Conservation (phyloP, 106 monocot genomes). For the Alisma plantagoaquatica region DNA sequence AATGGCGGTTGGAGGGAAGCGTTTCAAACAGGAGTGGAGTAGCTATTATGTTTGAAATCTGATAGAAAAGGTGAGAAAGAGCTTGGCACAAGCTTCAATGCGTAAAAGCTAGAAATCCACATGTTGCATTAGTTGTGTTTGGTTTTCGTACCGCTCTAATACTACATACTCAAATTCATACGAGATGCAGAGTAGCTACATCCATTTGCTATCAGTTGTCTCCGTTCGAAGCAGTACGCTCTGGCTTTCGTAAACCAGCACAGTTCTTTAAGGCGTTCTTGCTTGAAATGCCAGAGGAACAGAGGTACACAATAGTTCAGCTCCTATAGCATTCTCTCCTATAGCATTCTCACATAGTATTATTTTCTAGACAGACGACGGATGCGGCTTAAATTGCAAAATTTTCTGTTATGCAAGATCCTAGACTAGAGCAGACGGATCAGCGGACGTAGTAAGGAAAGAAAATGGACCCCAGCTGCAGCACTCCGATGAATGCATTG, state of each 20-base stretch:
- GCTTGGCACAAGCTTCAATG: too few species aligned
- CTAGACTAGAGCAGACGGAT: constrained; percentile 24
- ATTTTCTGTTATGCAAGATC: constrained; percentile 24
- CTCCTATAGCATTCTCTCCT: constrained; percentile 9
- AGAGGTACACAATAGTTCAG: not conserved
- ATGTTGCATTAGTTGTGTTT: not conserved
- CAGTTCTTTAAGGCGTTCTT: too few species aligned
- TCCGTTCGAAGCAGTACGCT: too few species aligned
- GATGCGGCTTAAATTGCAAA: not conserved
- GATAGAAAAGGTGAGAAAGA: not conserved
- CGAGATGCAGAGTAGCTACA: not conserved
- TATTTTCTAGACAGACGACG: not conserved
- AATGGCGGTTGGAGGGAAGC: constrained; percentile 2
- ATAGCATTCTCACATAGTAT: too few species aligned
- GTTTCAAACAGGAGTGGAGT: constrained; percentile 3
- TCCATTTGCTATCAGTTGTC: not conserved
- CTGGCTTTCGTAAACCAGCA: too few species aligned
- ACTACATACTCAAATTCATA: not conserved
- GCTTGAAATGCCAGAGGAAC: too few species aligned
- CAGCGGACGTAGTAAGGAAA: constrained; percentile 1
- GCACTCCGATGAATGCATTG: too few species aligned
- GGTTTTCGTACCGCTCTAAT: not conserved
- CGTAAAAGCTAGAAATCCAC: not conserved
- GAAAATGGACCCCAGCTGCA: not conserved
- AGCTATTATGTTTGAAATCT: not conserved